phyloP scores from a whole-genome alignment of 768 basidiomycete species.

The Mycena galopus region DNA sequence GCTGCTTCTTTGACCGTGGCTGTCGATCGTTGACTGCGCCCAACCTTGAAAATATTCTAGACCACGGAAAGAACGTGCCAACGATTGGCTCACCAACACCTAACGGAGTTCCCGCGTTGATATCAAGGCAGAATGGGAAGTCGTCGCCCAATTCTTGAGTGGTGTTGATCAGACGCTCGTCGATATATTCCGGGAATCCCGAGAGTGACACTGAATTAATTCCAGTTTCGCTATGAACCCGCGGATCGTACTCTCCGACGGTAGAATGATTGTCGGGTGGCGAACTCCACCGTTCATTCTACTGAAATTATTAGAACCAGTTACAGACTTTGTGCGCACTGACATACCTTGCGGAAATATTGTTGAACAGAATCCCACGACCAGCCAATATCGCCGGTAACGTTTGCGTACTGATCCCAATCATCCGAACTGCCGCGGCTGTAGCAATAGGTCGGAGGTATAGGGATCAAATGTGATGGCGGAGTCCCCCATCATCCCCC shows the following conservation, averaged over 20 bases:
- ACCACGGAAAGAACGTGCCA: neutral
- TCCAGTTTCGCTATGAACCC: constrained; percentile 42
- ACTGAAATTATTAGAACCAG: neutral
- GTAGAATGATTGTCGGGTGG: constrained; percentile 47
- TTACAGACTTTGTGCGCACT: neutral
- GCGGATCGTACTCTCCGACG: constrained; percentile 42
- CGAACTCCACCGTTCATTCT: constrained; percentile 44
- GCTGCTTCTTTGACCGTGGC: constrained; percentile 43
- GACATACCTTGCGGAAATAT: constrained; percentile 34
- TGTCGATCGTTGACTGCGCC: constrained; percentile 36
- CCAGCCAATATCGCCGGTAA: constrained; percentile 39
- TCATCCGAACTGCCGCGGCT: constrained; percentile 39
- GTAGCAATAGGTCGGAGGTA: too few species aligned
- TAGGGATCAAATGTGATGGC: too few species aligned
- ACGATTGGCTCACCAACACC: constrained; percentile 4
- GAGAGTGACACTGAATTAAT: constrained; percentile 37
- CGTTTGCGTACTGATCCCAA: constrained; percentile 32
- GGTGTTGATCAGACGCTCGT: constrained; percentile 39
- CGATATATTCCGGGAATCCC: constrained; percentile 37
- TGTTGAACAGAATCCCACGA: constrained; percentile 37
- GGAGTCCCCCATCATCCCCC: too few species aligned
- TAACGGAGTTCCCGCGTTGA: constrained; percentile 27
- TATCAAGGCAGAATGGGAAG: constrained; percentile 35
- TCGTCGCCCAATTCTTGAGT: constrained; percentile 35
- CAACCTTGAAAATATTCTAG: constrained; percentile 28